Percentiles rank a stretch among this genome's conserved stretches.
These are phyloP conservation scores for Ogataea nakhonphanomensis DNA, from an alignment of 805 yeast genomes.

Conservation along the genomic window DNA sequence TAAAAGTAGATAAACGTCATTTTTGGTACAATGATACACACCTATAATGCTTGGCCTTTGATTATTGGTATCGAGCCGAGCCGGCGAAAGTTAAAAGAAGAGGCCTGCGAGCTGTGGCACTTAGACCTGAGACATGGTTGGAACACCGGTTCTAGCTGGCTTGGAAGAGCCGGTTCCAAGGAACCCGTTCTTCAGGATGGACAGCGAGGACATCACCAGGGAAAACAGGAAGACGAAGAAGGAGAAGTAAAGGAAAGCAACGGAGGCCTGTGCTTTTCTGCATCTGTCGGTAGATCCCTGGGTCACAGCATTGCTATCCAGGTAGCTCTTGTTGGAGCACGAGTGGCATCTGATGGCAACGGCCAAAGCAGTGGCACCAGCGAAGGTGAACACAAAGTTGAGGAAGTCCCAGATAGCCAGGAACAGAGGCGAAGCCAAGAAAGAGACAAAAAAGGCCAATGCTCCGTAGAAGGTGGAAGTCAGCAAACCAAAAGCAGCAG, in stretches of 20 bases:
- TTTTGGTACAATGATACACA: constrained; percentile 9
- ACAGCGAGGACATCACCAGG: constrained; percentile 44
- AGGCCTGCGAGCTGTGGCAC: too few relatives aligned
- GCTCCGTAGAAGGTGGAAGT: constrained; percentile 79
- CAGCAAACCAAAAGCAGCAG: constrained; percentile 81
- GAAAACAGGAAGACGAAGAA: constrained; percentile 72
- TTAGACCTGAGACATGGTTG: constrained; percentile 83
- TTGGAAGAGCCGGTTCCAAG: constrained; percentile 51
- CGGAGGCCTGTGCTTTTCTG: constrained; percentile 87
- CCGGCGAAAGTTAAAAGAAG: constrained; percentile 4
- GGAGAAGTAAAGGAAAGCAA: constrained; percentile 81
- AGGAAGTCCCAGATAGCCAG: constrained; percentile 76
- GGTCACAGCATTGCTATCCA: constrained; percentile 61
- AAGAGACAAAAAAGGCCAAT: constrained; percentile 69
- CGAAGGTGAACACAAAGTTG: constrained; percentile 86
- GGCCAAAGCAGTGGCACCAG: constrained; percentile 94
- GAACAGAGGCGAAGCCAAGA: constrained; percentile 84
- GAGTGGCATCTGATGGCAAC: constrained; percentile 85
- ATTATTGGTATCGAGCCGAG: constrained; percentile 7
- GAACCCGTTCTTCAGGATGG: constrained; percentile 55
- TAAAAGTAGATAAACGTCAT: constrained; percentile 6
- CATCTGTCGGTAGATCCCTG: constrained; percentile 84
- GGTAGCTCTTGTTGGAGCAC: constrained; percentile 65
- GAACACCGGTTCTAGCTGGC: constrained; percentile 76
- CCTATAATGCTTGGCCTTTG: constrained; percentile 3